Conservation (phyloP, 2,329 filamentous ascomycete species). For the Nigrograna mackinnonii region DNA sequence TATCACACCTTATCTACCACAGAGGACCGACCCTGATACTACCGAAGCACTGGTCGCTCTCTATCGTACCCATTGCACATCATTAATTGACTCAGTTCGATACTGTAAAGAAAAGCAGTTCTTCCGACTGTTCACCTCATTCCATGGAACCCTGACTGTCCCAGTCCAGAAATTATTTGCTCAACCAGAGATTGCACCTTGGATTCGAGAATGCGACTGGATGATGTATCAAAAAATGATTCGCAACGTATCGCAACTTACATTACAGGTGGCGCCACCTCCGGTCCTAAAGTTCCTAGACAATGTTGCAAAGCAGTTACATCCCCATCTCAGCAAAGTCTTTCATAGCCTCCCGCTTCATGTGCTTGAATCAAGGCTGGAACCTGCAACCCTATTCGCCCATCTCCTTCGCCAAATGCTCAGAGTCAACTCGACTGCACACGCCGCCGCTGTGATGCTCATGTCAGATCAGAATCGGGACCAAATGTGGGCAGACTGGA, state of each 20-base stretch:
- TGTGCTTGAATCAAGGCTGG: slow-evolving; percentile 83
- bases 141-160: slow-evolving; percentile 94
- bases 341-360: slow-evolving; percentile 85
- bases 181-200: slow-evolving; percentile 78
- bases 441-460: slow-evolving; percentile 91
- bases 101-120: slow-evolving; percentile 98
- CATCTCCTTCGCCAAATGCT: slow-evolving; percentile 84
- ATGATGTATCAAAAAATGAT: slow-evolving; percentile 97
- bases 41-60: slow-evolving; percentile 84
- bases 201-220: slow-evolving; percentile 96
- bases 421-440: slow-evolving; percentile 89
- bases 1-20: slow-evolving; percentile 79
- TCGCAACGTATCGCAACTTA: slow-evolving; percentile 84
- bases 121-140: slow-evolving; percentile 91
- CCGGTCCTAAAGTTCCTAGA: slow-evolving; percentile 84
- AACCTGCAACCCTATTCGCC: slow-evolving; percentile 86
- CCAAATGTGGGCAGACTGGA: slow-evolving; percentile 95
- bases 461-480: slow-evolving; percentile 87
- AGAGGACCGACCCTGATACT: slow-evolving; percentile 81
- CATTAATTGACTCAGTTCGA: slow-evolving; percentile 90
- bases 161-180: slow-evolving; percentile 92
- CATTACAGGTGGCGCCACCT: slow-evolving; percentile 87
- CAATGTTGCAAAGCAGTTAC: slow-evolving; percentile 81
- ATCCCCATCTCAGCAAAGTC: slow-evolving; percentile 79
- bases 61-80: slow-evolving; percentile 94